Evolutionary conservation across 2,329 filamentous ascomycete species (phyloP), one percentile per base, ranked within the genome.

Genomic region (Thelonectria olida): DNA sequence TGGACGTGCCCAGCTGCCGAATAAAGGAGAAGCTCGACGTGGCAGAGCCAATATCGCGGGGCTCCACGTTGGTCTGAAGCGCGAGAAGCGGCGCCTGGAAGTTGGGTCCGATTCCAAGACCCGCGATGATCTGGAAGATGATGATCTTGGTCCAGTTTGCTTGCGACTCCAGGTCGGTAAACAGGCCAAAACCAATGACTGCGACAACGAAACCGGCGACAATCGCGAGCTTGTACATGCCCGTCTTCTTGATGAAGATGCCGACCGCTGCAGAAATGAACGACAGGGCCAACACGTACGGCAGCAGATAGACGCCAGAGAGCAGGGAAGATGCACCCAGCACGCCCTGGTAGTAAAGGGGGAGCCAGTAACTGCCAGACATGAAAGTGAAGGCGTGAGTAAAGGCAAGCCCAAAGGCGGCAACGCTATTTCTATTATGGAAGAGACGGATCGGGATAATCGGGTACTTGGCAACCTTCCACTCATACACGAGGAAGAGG

Each of bases 321-420:
- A 90, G 79, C 34, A 94, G 85, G 0, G 92, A 90, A 0, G 84
- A 83, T 2, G 87, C 87, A 50, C 90, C 85, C 42, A 92, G 82
- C 52, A 92, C 88, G 52, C 89, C 85, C 77, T 96, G 92, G 78
- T 93, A 95, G 80, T 96, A 97, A 2, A 97, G 83, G 0, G 92
- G 92, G 5, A 96, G 82, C 79, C 91, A 96, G 81, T 95, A 96
- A 63, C 86, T 88, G 27, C 86, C 88, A 1, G 90, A 86, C 71
- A 95, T 93, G 80, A 95, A 95, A 65, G 91, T 88, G 67, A 90
- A 85, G 44, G 90, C 90, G 74, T 97, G 92, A 63, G 86, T 84
- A 78, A 93, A 92, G 67, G 88, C 89, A 42, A 91, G 81, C 3
- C 79, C 76, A 13, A 93, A 86, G 3, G 87, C 82, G 8, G 90